Base-by-base conservation (phyloP, 768 basidiomycete genomes). In the Leucosporidium yakuticum region DNA sequence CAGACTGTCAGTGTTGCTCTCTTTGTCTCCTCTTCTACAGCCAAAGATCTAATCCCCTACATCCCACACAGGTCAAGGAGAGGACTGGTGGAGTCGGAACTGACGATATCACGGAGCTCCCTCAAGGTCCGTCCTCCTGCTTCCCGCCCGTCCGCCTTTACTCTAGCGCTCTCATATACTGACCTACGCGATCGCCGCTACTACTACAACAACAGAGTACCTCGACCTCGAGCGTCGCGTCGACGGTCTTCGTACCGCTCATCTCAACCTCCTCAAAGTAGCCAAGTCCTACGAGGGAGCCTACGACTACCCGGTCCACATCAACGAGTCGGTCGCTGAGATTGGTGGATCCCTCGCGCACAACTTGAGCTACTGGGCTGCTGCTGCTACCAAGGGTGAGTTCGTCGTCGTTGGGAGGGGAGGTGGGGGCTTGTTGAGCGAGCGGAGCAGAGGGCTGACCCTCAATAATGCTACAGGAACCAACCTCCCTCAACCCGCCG, bases 101-200 rank as follows among this genome's bases (percentile, higher is more conserved):
- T 8, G 91, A 91, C 71, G 96, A 96, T 74, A 93, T 97, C 77
- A 98, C 95, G 12, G 96, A 97, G 80, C 83, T 91, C 60, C 89
- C 90, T 31, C 87, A 90, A 80, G 91, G 90, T 88, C 23, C 55
- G 55, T 29, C 7, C 11, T 23, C 8, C 55, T 32, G 27, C 55
- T 7, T 23, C 23, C 55, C 27, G 15, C 12, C 55, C 27, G 11
- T 56, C 55, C 55, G 25, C 27, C 7, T 7, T 23, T n/a, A n/a
- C n/a, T n/a, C n/a, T n/a, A n/a, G n/a, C n/a, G n/a, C n/a, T n/a
- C n/a, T n/a, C n/a, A 14, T 12, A 49, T 23, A 23, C 12, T 49
- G 14, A 49, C 12, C 48, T 23, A 49, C 12, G 23, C 48, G n/a
- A n/a, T n/a, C n/a, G n/a, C 55, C 14, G 50, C 11, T 51, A 51